Evolutionary conservation across 2,329 filamentous ascomycete genomes (phyloP).

Genomic region (Fusarium temperatum): DNA sequence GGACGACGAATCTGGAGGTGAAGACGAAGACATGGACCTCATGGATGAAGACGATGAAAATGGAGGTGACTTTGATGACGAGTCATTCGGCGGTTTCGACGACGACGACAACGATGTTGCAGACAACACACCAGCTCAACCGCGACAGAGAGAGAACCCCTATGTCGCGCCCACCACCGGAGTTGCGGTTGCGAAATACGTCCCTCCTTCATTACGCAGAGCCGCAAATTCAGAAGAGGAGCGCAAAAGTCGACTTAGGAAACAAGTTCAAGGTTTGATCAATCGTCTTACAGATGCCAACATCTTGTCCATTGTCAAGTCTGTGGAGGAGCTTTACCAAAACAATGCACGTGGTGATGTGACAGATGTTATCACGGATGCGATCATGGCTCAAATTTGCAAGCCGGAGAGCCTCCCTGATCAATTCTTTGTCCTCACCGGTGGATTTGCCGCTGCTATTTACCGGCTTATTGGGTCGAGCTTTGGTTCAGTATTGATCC

Average conservation of each 20-base stretch:
- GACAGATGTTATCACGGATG: conserved; percentile 79
- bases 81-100: conserved; percentile 52
- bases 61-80: conserved; percentile 44
- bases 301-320: conserved; percentile 81
- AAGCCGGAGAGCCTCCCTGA: conserved; percentile 83
- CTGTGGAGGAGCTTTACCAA: conserved; percentile 85
- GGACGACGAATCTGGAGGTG: conserved; percentile 17
- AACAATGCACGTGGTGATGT: conserved; percentile 88
- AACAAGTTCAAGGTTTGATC: conserved; percentile 86
- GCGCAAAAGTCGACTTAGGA: conserved; percentile 72
- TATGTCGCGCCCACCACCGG: conserved; percentile 77
- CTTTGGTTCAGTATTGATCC: conserved; percentile 87
- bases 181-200: conserved; percentile 73
- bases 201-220: conserved; percentile 84
- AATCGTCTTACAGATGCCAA: conserved; percentile 95
- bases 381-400: conserved; percentile 81
- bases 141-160: conserved; percentile 79
- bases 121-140: conserved; percentile 48
- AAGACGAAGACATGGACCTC: conserved; percentile 40
- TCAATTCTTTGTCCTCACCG: conserved; percentile 89
- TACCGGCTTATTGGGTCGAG: conserved; percentile 90
- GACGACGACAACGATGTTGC: conserved; percentile 44
- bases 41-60: conserved; percentile 41
- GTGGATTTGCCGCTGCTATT: conserved; percentile 86
- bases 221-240: conserved; percentile 71